These are phyloP conservation scores for Phoma sp. DNA, from an alignment of 2,329 filamentous ascomycete species.

Conservation along the genomic window DNA sequence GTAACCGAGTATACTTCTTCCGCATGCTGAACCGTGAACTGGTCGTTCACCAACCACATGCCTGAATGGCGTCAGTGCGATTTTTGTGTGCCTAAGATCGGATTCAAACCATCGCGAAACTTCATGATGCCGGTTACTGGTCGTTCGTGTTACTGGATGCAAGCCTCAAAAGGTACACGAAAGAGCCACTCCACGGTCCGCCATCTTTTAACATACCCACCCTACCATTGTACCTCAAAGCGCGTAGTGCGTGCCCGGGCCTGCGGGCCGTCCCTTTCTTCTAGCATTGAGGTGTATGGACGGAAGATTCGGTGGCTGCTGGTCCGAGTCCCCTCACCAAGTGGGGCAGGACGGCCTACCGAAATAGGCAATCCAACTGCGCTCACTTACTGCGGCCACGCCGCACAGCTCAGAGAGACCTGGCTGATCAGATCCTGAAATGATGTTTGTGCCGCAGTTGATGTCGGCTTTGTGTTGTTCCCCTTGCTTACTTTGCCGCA, in stretches of 20 bases:
- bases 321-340: slow-evolving; percentile 23
- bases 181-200: neutral
- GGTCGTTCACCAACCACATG: slow-evolving; percentile 70
- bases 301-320: slow-evolving; percentile 30
- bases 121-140: slow-evolving; percentile 54
- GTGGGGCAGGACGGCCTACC: slow-evolving; percentile 9
- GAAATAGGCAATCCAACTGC: slow-evolving; percentile 3
- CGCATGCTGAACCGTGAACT: slow-evolving; percentile 67
- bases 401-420: neutral
- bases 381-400: neutral
- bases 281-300: slow-evolving; percentile 23
- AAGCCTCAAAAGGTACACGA: slow-evolving; percentile 5
- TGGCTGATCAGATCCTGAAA: neutral
- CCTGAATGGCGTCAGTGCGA: slow-evolving; percentile 38
- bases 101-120: slow-evolving; percentile 61
- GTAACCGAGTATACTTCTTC: slow-evolving; percentile 66
- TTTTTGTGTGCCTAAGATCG: neutral
- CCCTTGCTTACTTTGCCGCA: slow-evolving; percentile 4
- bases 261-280: slow-evolving; percentile 26
- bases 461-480: neutral
- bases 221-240: neutral
- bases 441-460: neutral
- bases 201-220: slow-evolving; percentile 11
- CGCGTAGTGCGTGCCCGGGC: slow-evolving; percentile 18
- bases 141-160: neutral